Base-by-base conservation (phyloP, 108 stramenopile species). In the Aurantiochytrium sp. region DNA sequence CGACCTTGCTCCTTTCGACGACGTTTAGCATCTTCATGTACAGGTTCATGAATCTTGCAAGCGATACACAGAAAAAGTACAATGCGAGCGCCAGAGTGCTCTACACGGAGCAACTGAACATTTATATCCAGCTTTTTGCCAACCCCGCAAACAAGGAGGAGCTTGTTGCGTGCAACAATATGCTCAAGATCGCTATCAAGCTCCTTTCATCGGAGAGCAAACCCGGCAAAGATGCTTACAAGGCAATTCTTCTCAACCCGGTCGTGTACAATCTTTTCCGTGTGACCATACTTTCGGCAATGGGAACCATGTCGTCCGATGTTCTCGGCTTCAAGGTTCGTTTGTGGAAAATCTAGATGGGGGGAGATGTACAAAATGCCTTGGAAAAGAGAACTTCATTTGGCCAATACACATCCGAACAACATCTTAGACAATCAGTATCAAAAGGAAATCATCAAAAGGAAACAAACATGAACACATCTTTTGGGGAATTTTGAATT, bases 271-370 rank as follows among this genome's bases (percentile, higher is more conserved):
- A 83, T 53, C 76, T 83, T 8, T 53, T 83, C 16, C 76, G 76
- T 23, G 76, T 83, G 23, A 83, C 76, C 25, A 83, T 83, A n/a
- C 51, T 83, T 23, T 83, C 76, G 45, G 76, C 76, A 6, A n/a
- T 83, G 45, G 76, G 76, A 47, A 83, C 76, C 76, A 83, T 83
- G 76, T 83, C 76, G n/a, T 83, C 76, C 10, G 76, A 83, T 45
- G n/a, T 83, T 12, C 28, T 83, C 43, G 76, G 76, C 12, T 83
- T 83, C 51, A 83, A 83, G 51, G 51, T 83, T 16, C 76, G 76
- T 53, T 23, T 83, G 6, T 83, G 76, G 76, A 83, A 83, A 23
- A 47, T 83, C 12, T 69, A 69, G 55, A 8, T 57, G 55, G 14
- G 16, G 16, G 4, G 3, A 16, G 55, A 16, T 0, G 55, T 1